A percentile compares a stretch with the other conserved stretches of the same genome.
Conservation (phyloP, 225 moss, liverwort and hornwort genomes). For the Thuidium tamariscinum region DNA sequence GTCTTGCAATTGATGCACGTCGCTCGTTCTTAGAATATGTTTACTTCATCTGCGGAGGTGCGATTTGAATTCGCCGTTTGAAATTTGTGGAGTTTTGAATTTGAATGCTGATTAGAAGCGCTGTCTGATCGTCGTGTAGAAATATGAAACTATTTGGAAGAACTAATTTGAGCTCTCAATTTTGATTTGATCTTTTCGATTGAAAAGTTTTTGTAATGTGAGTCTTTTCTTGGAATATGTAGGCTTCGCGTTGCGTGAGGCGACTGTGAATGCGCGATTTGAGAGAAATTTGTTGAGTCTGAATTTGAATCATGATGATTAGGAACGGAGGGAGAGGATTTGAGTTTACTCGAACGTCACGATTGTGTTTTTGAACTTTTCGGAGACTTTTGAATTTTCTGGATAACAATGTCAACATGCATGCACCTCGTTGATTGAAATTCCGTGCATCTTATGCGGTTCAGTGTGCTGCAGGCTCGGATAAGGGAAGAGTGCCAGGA, state of each 20-base stretch:
- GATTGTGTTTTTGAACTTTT: background rate
- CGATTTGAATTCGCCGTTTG: background rate
- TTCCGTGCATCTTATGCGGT: background rate
- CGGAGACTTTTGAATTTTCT: background rate
- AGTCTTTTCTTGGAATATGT: background rate
- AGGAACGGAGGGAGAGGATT: background rate
- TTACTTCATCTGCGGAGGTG: background rate
- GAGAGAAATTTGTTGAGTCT: background rate
- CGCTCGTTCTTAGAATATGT: background rate
- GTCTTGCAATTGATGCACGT: background rate
- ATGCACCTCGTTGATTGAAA: background rate
- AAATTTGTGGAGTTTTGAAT: background rate
- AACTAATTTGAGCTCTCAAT: background rate
- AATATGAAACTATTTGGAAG: background rate
- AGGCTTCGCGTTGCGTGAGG: background rate
- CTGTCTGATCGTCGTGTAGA: background rate
- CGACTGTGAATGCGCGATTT: background rate
- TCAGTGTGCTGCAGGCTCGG: conserved; percentile 10
- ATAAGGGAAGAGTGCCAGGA: conserved; percentile 2
- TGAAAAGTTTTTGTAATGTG: background rate
- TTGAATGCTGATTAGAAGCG: background rate
- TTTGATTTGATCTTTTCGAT: background rate
- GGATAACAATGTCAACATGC: background rate
- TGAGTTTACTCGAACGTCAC: background rate
- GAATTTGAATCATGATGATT: background rate